Evolutionary conservation across 805 yeast species (phyloP).

Genomic region (Pachysolen tannophilus): DNA sequence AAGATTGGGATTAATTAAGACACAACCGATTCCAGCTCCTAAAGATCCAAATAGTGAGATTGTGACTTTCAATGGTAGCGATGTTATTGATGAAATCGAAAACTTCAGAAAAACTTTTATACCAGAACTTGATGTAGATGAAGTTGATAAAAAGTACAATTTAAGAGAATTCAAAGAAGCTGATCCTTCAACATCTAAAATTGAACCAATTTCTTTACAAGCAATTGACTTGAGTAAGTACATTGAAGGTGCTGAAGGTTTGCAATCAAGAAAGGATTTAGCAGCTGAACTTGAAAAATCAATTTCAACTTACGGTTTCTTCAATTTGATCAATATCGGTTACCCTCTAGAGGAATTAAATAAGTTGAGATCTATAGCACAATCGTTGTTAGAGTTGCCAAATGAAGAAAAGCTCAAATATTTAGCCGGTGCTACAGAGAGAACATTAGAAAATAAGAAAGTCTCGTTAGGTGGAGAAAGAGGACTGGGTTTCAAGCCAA

Average conservation of each 20-base stretch:
- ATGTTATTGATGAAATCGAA: too few species aligned
- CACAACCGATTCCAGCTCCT: too few species aligned
- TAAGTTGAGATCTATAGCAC: constrained; percentile 31
- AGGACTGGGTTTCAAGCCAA: constrained; percentile 40
- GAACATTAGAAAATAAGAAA: constrained; percentile 18
- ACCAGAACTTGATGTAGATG: too few species aligned
- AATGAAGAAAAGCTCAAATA: constrained; percentile 29
- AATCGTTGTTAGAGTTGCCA: constrained; percentile 31
- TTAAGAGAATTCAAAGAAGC: constrained; percentile 22
- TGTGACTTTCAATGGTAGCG: too few species aligned
- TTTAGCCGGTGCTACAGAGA: constrained; percentile 30
- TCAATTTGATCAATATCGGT: constrained; percentile 34
- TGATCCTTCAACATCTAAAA: constrained; percentile 12
- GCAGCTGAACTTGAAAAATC: constrained; percentile 32
- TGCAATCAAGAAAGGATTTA: constrained; percentile 21
- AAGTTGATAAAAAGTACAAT: constrained; percentile 19
- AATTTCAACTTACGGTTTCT: constrained; percentile 34
- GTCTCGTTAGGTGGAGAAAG: constrained; percentile 34
- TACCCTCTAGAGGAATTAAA: constrained; percentile 24
- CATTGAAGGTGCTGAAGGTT: constrained; percentile 28
- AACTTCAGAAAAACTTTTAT: too few species aligned
- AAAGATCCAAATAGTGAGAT: too few species aligned
- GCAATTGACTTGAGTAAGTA: constrained; percentile 29
- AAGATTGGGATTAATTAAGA: too few species aligned
- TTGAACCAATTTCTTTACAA: too few species aligned